Conservation (phyloP, 805 yeast genomes). For the Pichia nakasei region DNA sequence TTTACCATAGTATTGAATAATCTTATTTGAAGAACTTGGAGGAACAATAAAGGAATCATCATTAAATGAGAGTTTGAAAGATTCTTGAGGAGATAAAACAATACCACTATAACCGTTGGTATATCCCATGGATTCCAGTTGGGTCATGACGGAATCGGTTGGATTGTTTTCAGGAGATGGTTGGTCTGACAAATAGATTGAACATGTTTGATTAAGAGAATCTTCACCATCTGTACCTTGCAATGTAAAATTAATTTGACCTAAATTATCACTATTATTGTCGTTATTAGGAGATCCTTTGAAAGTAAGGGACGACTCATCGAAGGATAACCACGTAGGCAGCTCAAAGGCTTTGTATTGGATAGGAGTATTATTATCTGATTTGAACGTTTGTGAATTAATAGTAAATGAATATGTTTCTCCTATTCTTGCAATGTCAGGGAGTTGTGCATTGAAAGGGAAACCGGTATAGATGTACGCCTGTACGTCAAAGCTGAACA, state of each 20-base stretch:
- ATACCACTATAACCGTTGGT: slow-evolving; percentile 73
- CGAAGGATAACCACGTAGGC: slow-evolving; percentile 79
- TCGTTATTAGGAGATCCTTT: slow-evolving; percentile 53
- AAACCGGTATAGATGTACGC: slow-evolving; percentile 55
- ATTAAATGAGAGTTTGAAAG: slow-evolving; percentile 59
- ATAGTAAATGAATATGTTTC: slow-evolving; percentile 55
- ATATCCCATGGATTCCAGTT: slow-evolving; percentile 55
- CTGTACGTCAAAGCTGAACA: background rate
- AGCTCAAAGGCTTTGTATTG: slow-evolving; percentile 46
- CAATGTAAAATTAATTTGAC: slow-evolving; percentile 45
- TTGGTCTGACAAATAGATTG: slow-evolving; percentile 42
- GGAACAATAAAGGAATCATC: slow-evolving; percentile 45
- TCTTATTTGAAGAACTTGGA: slow-evolving; percentile 35
- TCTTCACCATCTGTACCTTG: slow-evolving; percentile 60
- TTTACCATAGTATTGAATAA: slow-evolving; percentile 69
- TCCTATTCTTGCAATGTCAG: slow-evolving; percentile 75
- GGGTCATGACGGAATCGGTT: slow-evolving; percentile 35
- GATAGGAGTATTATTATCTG: slow-evolving; percentile 34
- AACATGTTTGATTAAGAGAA: slow-evolving; percentile 39
- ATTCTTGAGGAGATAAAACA: slow-evolving; percentile 61
- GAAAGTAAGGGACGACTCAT: slow-evolving; percentile 48
- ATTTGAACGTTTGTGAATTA: slow-evolving; percentile 59
- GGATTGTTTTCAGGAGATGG: slow-evolving; percentile 45
- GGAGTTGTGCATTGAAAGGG: slow-evolving; percentile 78
- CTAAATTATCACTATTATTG: slow-evolving; percentile 29